These are phyloP conservation scores for Plenodomus biglobosus DNA, from an alignment of 2,329 filamentous ascomycete genomes.

Conservation along the genomic window DNA sequence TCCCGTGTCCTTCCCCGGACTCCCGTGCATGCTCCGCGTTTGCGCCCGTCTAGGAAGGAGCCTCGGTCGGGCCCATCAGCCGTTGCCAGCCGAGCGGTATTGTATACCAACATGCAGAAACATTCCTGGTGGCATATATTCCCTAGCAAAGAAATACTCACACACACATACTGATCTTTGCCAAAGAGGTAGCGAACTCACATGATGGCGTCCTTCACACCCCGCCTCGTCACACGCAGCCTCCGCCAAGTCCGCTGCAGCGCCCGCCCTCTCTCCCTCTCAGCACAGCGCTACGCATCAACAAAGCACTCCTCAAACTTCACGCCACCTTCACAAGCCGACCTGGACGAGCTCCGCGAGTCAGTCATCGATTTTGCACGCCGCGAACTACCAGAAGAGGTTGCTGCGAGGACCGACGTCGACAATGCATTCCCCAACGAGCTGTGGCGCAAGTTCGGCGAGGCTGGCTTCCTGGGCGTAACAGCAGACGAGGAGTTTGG, in stretches of 20 bases:
- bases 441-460: constrained; percentile 93
- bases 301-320: constrained; percentile 71
- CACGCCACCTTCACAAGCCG: constrained; percentile 66
- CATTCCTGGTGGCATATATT: too few relatives aligned
- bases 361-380: constrained; percentile 83
- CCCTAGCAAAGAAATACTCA: too few relatives aligned
- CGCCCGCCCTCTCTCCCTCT: constrained; percentile 18
- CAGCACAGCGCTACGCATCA: constrained; percentile 55
- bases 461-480: constrained; percentile 86
- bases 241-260: constrained; percentile 37
- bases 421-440: constrained; percentile 83
- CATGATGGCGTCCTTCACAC: constrained; percentile 38
- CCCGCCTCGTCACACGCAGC: constrained; percentile 43
- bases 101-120: not conserved
- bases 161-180: not conserved
- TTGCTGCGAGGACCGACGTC: constrained; percentile 81
- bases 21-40: constrained; percentile 2
- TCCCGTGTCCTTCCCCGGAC: constrained; percentile 22
- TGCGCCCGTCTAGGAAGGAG: constrained; percentile 19
- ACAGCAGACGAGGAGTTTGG: constrained; percentile 92
- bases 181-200: not conserved
- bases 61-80: constrained; percentile 25
- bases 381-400: constrained; percentile 81
- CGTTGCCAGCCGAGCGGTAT: constrained; percentile 23
- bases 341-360: constrained; percentile 79